Base-by-base conservation (phyloP, 768 basidiomycete species). In the Pleurotus ostreatus region DNA sequence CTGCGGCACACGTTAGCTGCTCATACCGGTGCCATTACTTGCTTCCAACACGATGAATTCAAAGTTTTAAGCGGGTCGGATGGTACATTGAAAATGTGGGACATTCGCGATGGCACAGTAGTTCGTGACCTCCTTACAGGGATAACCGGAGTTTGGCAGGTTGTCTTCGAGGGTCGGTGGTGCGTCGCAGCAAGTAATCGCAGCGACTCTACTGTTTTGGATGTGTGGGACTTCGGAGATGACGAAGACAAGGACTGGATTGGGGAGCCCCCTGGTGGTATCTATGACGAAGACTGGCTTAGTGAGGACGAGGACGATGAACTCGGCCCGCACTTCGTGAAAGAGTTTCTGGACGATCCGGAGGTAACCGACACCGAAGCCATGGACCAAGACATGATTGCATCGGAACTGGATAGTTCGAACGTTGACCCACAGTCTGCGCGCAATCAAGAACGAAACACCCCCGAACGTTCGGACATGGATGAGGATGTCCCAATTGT, bases 81-180 rank as follows among this genome's bases (percentile, higher is more conserved):
- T 62, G 97, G 97, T 13, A 93, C 91, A 57, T 78, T 99, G 63
- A 98, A 98, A 78, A 91, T 98, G 86, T 99, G 97, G 97, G 91
- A 98, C 68, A 80, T 96, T 58, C 75, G 86, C 38, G 91, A 94
- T 55, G 97, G 96, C 18, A 79, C 81, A 0, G 86, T 92, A 39
- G 86, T 93, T 11, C 80, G 93, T 34, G 97, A 98, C 67, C 76
- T 99, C 60, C 74, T 98, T 60, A 92, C 89, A 1, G 90, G 92
- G 8, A 92, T 98, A 60, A 89, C 86, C 15, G 94, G 93, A 11
- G 97, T 99, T 20, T 99, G 96, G 96, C 96, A 98, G 71, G 93
- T 98, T 44, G 86, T 93, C 26, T 97, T 96, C 68, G 91, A 95
- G 69, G 92, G 94, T 0, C 77, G 94, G 57, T 93, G 93, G 82